phyloP scores from a whole-genome alignment of 2,329 filamentous ascomycete genomes.

The Paracoccidioides lutzii region DNA sequence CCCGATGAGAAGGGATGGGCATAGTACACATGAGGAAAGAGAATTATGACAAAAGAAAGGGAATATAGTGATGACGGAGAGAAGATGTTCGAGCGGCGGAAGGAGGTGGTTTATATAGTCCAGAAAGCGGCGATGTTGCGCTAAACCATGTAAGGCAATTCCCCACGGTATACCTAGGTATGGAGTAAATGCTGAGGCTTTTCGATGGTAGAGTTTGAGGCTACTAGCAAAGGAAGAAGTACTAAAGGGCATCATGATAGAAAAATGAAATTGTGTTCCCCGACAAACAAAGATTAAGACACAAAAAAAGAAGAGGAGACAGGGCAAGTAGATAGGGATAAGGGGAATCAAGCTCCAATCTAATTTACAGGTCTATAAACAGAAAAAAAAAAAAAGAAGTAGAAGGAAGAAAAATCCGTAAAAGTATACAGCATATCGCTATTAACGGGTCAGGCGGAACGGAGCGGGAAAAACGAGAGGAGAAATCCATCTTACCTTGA shows the following conservation, averaged over 20 bases:
- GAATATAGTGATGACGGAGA: constrained; percentile 1
- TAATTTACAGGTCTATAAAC: not conserved
- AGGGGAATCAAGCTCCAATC: not conserved
- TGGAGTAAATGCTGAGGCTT: no score
- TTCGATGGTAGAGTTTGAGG: no score
- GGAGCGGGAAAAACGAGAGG: not conserved
- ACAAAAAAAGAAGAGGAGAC: no score
- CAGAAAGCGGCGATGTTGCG: not conserved
- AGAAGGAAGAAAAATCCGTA: not conserved
- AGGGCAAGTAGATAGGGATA: not conserved
- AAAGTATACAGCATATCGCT: not conserved
- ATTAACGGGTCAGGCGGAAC: not conserved
- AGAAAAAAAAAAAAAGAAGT: not conserved
- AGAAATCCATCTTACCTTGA: not conserved
- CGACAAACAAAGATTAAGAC: no score
- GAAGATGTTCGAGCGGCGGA: not conserved
- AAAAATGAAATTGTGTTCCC: no score
- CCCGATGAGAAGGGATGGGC: not conserved
- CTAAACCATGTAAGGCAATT: not conserved
- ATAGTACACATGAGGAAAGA: not conserved
- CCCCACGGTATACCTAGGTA: not conserved
- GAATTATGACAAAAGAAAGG: not conserved
- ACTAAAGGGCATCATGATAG: no score
- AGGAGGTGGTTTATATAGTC: not conserved
- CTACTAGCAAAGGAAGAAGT: no score